Base-by-base conservation (phyloP, 495 filamentous ascomycete genomes). In the Trichodelitschia bisporula region DNA sequence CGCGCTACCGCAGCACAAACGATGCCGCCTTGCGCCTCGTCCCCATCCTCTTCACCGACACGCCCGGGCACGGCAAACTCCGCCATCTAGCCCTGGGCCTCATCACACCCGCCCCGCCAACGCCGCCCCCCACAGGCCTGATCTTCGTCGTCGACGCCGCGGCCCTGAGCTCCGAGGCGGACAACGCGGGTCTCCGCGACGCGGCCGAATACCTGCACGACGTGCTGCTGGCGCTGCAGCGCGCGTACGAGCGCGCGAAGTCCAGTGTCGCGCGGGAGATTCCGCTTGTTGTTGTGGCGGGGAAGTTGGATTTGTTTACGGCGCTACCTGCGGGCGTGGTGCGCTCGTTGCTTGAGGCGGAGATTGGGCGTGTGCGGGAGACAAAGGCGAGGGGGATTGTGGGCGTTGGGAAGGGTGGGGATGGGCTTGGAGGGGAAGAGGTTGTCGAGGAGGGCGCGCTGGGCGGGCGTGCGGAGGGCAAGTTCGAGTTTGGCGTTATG, bases 271-370 rank as follows among this genome's bases (percentile, higher is more conserved):
- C 60, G 1, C 64, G 67, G 0, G 61, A 66, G 13, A 59, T 89
- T 18, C 66, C 74, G 0, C 64, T 97, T 2, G 52, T 95, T 13
- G 52, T 97, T 23, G 83, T 77, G 3, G 83, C 82, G 21, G 95
- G 95, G 47, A 97, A 97, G 58, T 59, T 82, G 30, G 86, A 97
- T 48, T 55, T 95, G 9, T 97, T 97, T 47, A 95, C 86, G 0
- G 83, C 86, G 8, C 53, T 92, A 28, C 86, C 86, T 0, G 67
- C 77, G 1, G 57, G 62, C 2, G 59, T 90, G 19, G 79, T 93
- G 15, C 69, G 66, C 44, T 63, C 57, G 33, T 62, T 61, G 28
- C 53, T 97, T 6, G 84, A 95, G 47, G 56, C 58, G 15, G 89
- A 93, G 49, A 70, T 95, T 37, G 67, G 72, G 11, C 61, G 73